Conservation (phyloP, 23 red algal genomes). For the Gracilaria vermiculophylla region DNA sequence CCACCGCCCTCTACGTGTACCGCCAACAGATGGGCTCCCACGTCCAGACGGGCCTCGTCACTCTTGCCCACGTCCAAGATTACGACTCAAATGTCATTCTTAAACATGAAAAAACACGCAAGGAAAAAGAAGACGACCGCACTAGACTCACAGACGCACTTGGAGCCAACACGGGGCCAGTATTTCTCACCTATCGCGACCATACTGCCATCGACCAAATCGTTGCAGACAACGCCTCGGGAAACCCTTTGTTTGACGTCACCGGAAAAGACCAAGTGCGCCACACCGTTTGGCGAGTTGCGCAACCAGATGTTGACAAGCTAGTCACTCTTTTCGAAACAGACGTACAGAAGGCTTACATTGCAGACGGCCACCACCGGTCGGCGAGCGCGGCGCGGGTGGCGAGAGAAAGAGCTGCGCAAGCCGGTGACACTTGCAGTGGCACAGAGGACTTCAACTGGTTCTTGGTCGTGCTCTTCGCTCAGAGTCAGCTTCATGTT, state of each 20-base stretch:
- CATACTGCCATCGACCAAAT: constrained; percentile 7
- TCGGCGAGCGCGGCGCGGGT: constrained; percentile 61
- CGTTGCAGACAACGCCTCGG: not conserved
- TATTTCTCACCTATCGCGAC: constrained; percentile 68
- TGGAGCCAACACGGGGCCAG: constrained; percentile 38
- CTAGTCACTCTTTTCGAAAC: constrained; percentile 30
- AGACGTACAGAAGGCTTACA: constrained; percentile 40
- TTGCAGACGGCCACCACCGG: constrained; percentile 80
- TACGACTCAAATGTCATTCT: constrained; percentile 60
- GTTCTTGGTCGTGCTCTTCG: constrained; percentile 59
- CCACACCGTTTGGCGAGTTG: constrained; percentile 50
- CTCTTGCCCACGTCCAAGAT: constrained; percentile 32
- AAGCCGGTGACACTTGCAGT: not conserved
- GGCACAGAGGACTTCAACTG: constrained; percentile 30
- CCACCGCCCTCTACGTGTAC: constrained; percentile 51
- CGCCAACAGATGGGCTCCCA: not conserved
- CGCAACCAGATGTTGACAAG: not conserved
- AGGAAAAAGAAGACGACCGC: constrained; percentile 53
- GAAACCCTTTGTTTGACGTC: constrained; percentile 23
- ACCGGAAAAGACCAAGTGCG: constrained; percentile 3
- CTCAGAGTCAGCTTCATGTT: constrained; percentile 44
- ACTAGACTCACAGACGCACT: constrained; percentile 34
- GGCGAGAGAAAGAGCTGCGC: not conserved
- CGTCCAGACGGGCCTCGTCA: constrained; percentile 58
- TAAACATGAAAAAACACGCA: constrained; percentile 53